A percentile compares a stretch with the other conserved stretches of the same genome.
phyloP scores from a whole-genome alignment of 2,329 filamentous ascomycete species.

The Zymoseptoria passerinii region DNA sequence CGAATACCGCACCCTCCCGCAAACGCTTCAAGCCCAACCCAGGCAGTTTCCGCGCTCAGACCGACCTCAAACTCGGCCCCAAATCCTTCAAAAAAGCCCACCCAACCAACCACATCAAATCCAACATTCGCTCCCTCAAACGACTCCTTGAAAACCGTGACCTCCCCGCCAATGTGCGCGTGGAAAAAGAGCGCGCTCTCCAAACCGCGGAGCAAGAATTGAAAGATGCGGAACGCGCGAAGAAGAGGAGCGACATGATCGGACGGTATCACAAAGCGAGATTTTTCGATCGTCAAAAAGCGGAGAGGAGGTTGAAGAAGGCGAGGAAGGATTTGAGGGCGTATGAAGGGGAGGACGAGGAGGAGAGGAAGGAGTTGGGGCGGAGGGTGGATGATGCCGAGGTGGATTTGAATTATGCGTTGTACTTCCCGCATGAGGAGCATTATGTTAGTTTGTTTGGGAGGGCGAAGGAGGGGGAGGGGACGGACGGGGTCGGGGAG shows the following conservation, averaged over 20 bases:
- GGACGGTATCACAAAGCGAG: conserved; percentile 73
- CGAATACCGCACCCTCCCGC: conserved; percentile 5
- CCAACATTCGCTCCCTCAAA: conserved; percentile 61
- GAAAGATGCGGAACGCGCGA: conserved; percentile 49
- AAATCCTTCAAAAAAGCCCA: conserved; percentile 29
- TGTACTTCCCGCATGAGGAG: conserved; percentile 62
- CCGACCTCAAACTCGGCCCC: conserved; percentile 10
- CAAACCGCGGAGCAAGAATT: conserved; percentile 58
- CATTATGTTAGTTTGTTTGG: conserved; percentile 55
- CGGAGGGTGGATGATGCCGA: conserved; percentile 41
- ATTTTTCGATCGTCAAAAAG: conserved; percentile 78
- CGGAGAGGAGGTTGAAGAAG: conserved; percentile 57
- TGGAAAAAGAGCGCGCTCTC: conserved; percentile 65
- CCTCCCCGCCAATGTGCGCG: conserved; percentile 58
- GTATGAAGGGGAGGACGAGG: conserved; percentile 37
- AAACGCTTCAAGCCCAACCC: conserved; percentile 12
- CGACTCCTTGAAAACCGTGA: conserved; percentile 52
- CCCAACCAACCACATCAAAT: conserved; percentile 56
- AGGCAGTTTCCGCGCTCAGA: background rate
- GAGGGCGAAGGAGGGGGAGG: conserved; percentile 26
- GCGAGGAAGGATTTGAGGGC: conserved; percentile 51
- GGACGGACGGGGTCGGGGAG: conserved; percentile 32
- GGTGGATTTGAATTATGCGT: conserved; percentile 67
- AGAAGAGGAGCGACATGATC: conserved; percentile 61
- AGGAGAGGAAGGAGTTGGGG: conserved; percentile 27